These are phyloP conservation scores for Lasiosphaeria hispida DNA, from an alignment of 495 filamentous ascomycete genomes.

Conservation along the genomic window DNA sequence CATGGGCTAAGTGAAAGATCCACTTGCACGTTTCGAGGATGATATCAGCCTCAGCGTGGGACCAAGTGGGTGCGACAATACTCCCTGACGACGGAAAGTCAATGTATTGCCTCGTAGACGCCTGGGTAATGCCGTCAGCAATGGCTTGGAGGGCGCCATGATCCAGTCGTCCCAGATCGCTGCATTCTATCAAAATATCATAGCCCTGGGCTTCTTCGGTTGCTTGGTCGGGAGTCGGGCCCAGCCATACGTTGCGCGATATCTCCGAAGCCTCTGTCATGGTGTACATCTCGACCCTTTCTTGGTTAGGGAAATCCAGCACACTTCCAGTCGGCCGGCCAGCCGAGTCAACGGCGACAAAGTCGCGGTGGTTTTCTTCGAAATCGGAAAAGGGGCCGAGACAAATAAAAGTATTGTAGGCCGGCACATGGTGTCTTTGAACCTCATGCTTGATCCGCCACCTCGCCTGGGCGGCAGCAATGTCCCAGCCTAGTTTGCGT, in stretches of 20 bases:
- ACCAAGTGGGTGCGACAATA: conserved; percentile 77
- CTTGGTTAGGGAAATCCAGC: conserved; percentile 89
- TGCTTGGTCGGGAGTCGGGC: conserved; percentile 74
- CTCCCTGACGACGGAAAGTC: conserved; percentile 94
- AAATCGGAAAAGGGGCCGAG: conserved; percentile 68
- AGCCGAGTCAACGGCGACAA: conserved; percentile 72
- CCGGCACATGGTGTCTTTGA: conserved; percentile 52
- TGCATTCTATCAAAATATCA: conserved; percentile 83
- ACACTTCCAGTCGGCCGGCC: conserved; percentile 73
- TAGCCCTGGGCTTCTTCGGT: conserved; percentile 45
- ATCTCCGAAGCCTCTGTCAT: conserved; percentile 93
- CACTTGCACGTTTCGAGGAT: conserved; percentile 84
- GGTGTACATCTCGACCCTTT: conserved; percentile 84
- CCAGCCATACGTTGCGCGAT: conserved; percentile 83
- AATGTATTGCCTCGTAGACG: conserved; percentile 47
- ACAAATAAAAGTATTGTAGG: conserved; percentile 81
- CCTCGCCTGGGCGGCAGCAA: conserved; percentile 70
- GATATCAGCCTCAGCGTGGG: conserved; percentile 73
- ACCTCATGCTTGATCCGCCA: conserved; percentile 65
- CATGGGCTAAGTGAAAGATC: conserved; percentile 77
- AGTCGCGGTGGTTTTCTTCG: conserved; percentile 63
- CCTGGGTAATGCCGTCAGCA: conserved; percentile 38
- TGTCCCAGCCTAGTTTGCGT: conserved; percentile 63
- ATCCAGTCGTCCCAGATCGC: conserved; percentile 70
- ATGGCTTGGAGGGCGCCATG: conserved; percentile 51